A percentile compares a stretch with the other conserved stretches of the same genome.
phyloP scores from a whole-genome alignment of 164 flowering plant species.

The Macadamia tetraphylla region DNA sequence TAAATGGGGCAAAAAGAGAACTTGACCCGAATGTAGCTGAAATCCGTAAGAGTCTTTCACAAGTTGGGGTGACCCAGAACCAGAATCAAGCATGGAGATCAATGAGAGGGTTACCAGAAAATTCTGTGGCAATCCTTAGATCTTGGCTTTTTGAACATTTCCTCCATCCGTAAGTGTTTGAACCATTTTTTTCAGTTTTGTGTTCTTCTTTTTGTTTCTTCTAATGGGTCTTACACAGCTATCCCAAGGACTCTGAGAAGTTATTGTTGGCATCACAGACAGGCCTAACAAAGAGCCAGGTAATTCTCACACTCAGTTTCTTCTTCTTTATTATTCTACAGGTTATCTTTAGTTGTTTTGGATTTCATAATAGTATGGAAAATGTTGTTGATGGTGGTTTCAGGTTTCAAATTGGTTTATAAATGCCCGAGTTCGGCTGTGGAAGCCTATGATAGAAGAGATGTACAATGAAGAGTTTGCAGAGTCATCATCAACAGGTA shows the following conservation, averaged over 20 bases:
- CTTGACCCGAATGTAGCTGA: constrained; percentile 39
- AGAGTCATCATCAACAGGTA: constrained; percentile 34
- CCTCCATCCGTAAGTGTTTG: constrained; percentile 72
- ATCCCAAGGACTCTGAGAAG: constrained; percentile 86
- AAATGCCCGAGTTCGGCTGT: constrained; percentile 77
- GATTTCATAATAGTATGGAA: not conserved
- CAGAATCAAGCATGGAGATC: constrained; percentile 72
- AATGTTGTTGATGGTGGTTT: constrained; percentile 11
- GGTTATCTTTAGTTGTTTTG: not conserved
- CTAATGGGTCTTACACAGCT: constrained; percentile 32
- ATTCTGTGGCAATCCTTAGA: constrained; percentile 73
- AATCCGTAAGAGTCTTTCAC: constrained; percentile 40
- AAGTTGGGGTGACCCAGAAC: constrained; percentile 49
- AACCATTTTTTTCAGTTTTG: not conserved
- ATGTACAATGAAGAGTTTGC: constrained; percentile 80
- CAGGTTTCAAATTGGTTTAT: constrained; percentile 95
- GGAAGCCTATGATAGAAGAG: constrained; percentile 96
- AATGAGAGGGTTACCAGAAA: constrained; percentile 81
- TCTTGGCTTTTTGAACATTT: constrained; percentile 95
- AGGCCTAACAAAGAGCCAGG: constrained; percentile 81
- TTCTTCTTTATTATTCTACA: not conserved
- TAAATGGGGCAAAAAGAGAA: constrained; percentile 31
- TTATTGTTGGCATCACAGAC: constrained; percentile 80
- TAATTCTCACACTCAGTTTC: constrained; percentile 14
- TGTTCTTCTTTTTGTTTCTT: not conserved